Evolutionary conservation across 768 basidiomycete species (phyloP).

Genomic region (Panaeolus papilionaceus): DNA sequence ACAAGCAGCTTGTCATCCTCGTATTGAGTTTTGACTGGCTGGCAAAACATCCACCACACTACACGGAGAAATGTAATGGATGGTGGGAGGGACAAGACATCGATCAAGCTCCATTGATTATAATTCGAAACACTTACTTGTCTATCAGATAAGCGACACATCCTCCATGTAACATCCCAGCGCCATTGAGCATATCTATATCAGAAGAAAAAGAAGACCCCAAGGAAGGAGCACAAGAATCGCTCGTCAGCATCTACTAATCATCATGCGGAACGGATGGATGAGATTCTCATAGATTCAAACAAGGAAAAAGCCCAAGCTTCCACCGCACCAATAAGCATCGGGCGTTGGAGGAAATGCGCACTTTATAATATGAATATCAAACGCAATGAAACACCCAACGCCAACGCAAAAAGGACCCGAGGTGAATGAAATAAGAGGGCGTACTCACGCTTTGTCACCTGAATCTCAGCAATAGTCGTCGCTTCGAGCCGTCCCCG

Average conservation of each 20-base stretch:
- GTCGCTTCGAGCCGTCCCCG: constrained; percentile 63
- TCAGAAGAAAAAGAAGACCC: neutral
- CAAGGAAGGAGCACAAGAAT: neutral
- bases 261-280: too few relatives aligned
- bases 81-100: constrained; percentile 1
- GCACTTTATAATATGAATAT: neutral
- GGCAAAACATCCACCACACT: neutral
- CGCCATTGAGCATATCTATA: constrained; percentile 76
- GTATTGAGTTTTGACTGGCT: neutral
- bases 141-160: constrained; percentile 78
- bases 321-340: neutral
- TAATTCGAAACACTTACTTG: constrained; percentile 49
- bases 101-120: constrained; percentile 5
- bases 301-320: neutral
- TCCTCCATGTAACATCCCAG: constrained; percentile 79
- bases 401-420: neutral
- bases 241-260: neutral
- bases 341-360: neutral
- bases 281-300: constrained; percentile 14
- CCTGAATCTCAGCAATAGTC: constrained; percentile 65
- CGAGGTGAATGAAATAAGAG: constrained; percentile 1
- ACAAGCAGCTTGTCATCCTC: neutral
- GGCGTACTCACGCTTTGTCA: constrained; percentile 59
- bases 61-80: neutral
- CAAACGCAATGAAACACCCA: neutral